A percentile compares a stretch with the other conserved stretches of the same genome.
Evolutionary conservation across 2,329 filamentous ascomycete genomes (phyloP).

Genomic region (Arthrinium puccinioides): DNA sequence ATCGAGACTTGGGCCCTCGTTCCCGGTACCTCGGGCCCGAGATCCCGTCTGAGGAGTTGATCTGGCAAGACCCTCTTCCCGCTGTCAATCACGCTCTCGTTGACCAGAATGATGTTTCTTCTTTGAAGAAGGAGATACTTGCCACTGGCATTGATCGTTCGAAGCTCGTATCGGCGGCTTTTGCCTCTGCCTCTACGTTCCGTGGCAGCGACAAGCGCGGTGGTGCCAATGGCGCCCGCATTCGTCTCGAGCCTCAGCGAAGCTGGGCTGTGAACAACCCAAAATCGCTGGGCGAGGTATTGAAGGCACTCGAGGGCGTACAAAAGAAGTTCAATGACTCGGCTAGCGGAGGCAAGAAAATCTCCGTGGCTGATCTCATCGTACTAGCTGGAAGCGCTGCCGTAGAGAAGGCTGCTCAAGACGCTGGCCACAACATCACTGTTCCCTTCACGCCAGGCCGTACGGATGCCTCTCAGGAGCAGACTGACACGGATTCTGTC

Average conservation of each 20-base stretch:
- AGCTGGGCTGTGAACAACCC: conserved; percentile 73
- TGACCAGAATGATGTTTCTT: conserved; percentile 50
- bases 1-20: conserved; percentile 71
- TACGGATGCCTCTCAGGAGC: conserved; percentile 61
- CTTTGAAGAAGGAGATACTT: conserved; percentile 63
- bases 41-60: conserved; percentile 58
- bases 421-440: conserved; percentile 36
- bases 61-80: conserved; percentile 72
- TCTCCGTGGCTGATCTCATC: conserved; percentile 71
- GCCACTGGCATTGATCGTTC: conserved; percentile 50
- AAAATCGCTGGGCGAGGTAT: conserved; percentile 52
- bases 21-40: conserved; percentile 68
- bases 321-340: conserved; percentile 65
- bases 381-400: conserved; percentile 66
- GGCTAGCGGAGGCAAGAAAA: conserved; percentile 57
- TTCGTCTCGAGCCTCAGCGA: conserved; percentile 65
- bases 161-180: conserved; percentile 59
- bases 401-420: conserved; percentile 61
- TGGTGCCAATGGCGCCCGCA: conserved; percentile 72
- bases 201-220: conserved; percentile 73
- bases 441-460: conserved; percentile 71
- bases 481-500: conserved; percentile 62
- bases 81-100: conserved; percentile 48
- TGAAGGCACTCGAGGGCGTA: conserved; percentile 54
- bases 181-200: conserved; percentile 65